Percentiles rank a stretch among this genome's conserved stretches.
phyloP scores from a whole-genome alignment of 345 rosid species.

The Citrus hindsii region DNA sequence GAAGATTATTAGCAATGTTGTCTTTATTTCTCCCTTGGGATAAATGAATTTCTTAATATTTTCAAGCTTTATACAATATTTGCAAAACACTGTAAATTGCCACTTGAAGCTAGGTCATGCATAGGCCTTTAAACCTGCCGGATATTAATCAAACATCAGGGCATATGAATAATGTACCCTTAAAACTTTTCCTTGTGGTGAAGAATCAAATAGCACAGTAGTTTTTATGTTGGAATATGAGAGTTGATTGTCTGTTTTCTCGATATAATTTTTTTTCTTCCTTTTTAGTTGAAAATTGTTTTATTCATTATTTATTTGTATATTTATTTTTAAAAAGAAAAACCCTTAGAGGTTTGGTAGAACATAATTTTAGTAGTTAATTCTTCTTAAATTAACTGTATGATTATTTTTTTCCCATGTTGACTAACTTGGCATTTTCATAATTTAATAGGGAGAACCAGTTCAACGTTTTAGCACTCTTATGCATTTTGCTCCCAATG shows the following conservation, averaged over 20 bases:
- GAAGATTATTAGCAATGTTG: neutral
- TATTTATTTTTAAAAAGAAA: neutral
- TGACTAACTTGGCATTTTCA: slow-evolving; percentile 14
- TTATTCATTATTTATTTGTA: neutral
- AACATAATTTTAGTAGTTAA: neutral
- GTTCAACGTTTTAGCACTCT: slow-evolving; percentile 57
- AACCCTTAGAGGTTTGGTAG: neutral
- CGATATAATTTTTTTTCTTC: neutral
- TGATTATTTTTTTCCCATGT: neutral
- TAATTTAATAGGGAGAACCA: slow-evolving; percentile 46
- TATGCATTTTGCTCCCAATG: slow-evolving; percentile 55
- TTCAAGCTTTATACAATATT: neutral
- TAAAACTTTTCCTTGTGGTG: neutral
- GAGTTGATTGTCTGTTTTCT: neutral
- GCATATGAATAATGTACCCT: neutral
- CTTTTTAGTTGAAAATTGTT: neutral
- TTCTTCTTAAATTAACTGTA: neutral
- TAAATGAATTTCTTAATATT: neutral
- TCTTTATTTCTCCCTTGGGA: neutral
- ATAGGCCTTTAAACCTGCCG: neutral
- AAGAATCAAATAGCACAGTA: neutral
- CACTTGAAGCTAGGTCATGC: neutral
- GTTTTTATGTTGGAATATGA: neutral
- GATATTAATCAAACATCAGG: neutral
- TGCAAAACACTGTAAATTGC: neutral